phyloP scores from a whole-genome alignment of 1,284 basidiomycete genomes.

The Ustilago vetiveriae region DNA sequence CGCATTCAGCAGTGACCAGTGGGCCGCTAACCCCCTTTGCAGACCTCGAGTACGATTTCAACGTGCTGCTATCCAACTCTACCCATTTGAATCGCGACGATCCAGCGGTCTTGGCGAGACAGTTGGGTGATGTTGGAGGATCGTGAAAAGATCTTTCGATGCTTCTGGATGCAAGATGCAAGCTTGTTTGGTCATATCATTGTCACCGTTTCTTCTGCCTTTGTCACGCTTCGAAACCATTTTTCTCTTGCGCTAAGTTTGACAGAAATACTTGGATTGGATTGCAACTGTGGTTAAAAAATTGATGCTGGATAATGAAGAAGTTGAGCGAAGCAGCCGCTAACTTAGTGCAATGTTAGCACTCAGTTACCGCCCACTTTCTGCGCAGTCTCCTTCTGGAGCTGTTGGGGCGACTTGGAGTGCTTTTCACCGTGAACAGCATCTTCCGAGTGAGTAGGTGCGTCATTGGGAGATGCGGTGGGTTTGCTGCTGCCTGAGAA shows the following conservation, averaged over 20 bases:
- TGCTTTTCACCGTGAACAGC: conserved; percentile 53
- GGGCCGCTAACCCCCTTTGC: conserved; percentile 5
- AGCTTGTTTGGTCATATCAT: too few species aligned
- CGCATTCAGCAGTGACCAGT: too few species aligned
- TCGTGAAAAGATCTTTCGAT: too few species aligned
- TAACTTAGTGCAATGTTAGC: not conserved
- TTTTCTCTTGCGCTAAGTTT: too few species aligned
- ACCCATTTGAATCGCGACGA: conserved; percentile 6
- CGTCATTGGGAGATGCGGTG: conserved; percentile 13
- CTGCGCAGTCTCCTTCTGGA: conserved; percentile 46
- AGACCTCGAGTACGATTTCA: conserved; percentile 23
- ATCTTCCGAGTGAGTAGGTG: conserved; percentile 47
- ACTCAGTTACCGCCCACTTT: conserved; percentile 21
- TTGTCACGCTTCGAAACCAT: too few species aligned
- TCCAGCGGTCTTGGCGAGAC: not conserved
- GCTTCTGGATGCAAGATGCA: too few species aligned
- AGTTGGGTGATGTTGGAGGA: conserved; percentile 1
- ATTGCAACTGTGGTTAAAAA: not conserved
- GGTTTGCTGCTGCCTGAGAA: not conserved
- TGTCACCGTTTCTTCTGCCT: too few species aligned
- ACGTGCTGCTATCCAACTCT: conserved; percentile 17
- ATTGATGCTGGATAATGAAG: too few species aligned
- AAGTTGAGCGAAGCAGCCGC: not conserved
- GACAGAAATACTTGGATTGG: too few species aligned
- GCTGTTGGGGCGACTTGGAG: conserved; percentile 36